Evolutionary conservation across 164 flowering plant species (phyloP), one percentile per base, ranked within the genome.

Genomic region (Vitis riparia): DNA sequence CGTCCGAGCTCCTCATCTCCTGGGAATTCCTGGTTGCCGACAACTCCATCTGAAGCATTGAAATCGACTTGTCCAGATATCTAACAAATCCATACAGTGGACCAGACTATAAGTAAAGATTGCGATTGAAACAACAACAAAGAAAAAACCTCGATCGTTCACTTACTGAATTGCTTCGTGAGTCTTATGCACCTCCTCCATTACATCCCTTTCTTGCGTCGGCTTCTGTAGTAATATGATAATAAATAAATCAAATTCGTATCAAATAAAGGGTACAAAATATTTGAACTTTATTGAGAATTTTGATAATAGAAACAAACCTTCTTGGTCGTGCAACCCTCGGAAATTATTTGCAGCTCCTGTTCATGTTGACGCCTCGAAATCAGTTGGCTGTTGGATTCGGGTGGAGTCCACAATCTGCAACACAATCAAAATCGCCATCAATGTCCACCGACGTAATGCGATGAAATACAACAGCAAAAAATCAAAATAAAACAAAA

Each of bases 121-220:
- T 14, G 4, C 15, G 32, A 37, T 12, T n/a, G 17, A 51, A 51
- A 55, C 44, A 3, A 10, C 11, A 23, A 50, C 13, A 13, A 32
- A 67, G 6, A 4, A 64, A 11, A 32, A 70, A 64, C 5, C 13
- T 52, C 2, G 53, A 52, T 48, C 62, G 17, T 15, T 29, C 30
- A 83, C 97, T 90, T 79, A 92, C 99, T 88, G 84, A 64, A 95
- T 89, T 47, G 96, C 93, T 82, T 86, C 88, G 59, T 87, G 94
- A 57, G 99, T 92, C 79, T 77, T 90, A 71, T 80, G 77, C 62
- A 95, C 91, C 73, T 90, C 91, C 6, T 82, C 85, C 88, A 85
- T 82, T 52, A 90, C 84, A 84, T 81, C 84, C 70, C 74, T 80
- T 48, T 78, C 78, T 37, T 69, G 62, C 19, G 70, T 73, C 62